These are phyloP conservation scores for Sporisorium iseilematis-ciliati DNA, from an alignment of 1,284 basidiomycete genomes.

Conservation along the genomic window DNA sequence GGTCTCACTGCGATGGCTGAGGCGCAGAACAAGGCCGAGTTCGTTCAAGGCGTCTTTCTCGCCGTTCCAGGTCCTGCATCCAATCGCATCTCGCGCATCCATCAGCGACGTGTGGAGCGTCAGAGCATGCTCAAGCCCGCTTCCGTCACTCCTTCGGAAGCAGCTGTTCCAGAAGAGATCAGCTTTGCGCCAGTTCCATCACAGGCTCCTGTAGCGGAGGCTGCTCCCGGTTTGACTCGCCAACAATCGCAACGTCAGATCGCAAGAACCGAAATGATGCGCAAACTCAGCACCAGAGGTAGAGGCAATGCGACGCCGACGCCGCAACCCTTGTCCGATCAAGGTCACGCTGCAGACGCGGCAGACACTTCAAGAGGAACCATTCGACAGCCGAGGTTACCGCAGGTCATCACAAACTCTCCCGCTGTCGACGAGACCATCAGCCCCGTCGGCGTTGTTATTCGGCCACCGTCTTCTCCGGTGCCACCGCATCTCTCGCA, in stretches of 20 bases:
- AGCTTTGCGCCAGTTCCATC: background rate
- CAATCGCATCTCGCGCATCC: conserved; percentile 47
- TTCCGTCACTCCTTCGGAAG: conserved; percentile 2
- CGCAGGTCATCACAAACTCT: conserved; percentile 33
- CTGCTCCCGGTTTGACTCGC: conserved; percentile 24
- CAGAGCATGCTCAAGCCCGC: conserved; percentile 38
- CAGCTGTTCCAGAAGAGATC: conserved; percentile 11
- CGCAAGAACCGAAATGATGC: conserved; percentile 59
- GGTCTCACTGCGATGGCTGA: conserved; percentile 59
- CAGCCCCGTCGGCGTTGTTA: conserved; percentile 40
- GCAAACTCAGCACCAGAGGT: conserved; percentile 57
- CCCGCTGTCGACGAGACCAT: conserved; percentile 48
- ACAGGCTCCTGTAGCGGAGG: conserved; percentile 5
- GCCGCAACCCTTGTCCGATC: conserved; percentile 12
- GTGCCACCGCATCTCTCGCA: conserved; percentile 29
- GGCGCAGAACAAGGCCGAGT: conserved; percentile 55
- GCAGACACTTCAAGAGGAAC: background rate
- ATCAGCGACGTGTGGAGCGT: conserved; percentile 39
- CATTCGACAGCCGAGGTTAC: conserved; percentile 15
- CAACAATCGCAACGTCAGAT: conserved; percentile 56
- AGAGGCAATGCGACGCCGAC: conserved; percentile 17
- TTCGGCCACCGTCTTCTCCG: conserved; percentile 44
- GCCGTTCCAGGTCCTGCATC: conserved; percentile 49
- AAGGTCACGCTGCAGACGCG: background rate
- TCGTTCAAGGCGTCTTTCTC: conserved; percentile 50